These are phyloP conservation scores for Durotheca rogersii DNA, from an alignment of 495 filamentous ascomycete genomes.

Conservation along the genomic window DNA sequence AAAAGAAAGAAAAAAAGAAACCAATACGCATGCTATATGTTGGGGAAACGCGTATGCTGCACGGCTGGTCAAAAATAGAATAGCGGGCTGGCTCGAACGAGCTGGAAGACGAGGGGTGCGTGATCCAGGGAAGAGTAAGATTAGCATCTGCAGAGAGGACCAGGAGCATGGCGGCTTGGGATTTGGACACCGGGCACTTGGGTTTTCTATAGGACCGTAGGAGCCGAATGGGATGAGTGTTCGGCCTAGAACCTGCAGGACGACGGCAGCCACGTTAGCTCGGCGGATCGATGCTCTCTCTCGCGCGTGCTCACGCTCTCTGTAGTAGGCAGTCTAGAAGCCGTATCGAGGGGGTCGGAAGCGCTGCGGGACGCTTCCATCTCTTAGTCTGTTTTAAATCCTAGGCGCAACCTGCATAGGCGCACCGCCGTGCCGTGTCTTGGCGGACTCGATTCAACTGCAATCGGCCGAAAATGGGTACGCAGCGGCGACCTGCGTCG, in stretches of 20 bases:
- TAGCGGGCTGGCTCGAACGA: not conserved
- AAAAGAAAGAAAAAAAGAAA: too few species aligned
- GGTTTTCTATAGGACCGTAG: constrained; percentile 8
- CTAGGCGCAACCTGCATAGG: constrained; percentile 11
- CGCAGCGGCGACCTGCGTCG: constrained; percentile 22
- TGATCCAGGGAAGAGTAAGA: constrained; percentile 18
- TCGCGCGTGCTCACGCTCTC: too few species aligned
- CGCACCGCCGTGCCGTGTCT: constrained; percentile 22
- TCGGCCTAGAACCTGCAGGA: constrained; percentile 15
- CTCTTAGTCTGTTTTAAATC: constrained; percentile 3
- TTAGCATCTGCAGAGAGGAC: constrained; percentile 25
- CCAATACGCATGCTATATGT: too few species aligned
- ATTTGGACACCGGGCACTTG: constrained; percentile 13
- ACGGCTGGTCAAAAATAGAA: too few species aligned
- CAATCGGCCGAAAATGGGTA: constrained; percentile 30
- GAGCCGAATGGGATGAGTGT: constrained; percentile 15
- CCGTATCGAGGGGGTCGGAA: constrained; percentile 10
- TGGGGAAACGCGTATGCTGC: too few species aligned
- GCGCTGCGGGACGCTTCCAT: constrained; percentile 21
- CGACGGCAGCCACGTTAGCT: constrained; percentile 2
- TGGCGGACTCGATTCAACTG: constrained; percentile 25
- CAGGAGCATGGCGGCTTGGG: constrained; percentile 4
- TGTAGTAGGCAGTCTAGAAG: not conserved
- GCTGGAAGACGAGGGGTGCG: constrained; percentile 9
- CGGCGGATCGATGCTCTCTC: constrained; percentile 10